Evolutionary conservation across 2,329 filamentous ascomycete species (phyloP).

Genomic region (Diplocarpon rosae): DNA sequence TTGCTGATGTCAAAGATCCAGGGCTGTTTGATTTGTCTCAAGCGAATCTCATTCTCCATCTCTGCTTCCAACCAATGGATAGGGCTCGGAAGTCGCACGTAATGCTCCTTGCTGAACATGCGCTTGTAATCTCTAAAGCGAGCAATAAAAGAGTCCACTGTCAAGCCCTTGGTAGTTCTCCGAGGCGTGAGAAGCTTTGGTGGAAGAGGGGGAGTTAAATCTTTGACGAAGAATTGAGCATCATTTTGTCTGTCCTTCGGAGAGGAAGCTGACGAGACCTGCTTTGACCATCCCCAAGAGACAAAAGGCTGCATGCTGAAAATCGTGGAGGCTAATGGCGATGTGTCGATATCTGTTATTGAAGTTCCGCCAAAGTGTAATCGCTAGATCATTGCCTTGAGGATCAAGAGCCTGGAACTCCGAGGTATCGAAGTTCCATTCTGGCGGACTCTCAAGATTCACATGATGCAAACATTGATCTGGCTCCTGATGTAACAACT

Average conservation of each 20-base stretch:
- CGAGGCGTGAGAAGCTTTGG: background rate
- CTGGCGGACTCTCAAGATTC: background rate
- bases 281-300: constrained; percentile 4
- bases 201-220: background rate
- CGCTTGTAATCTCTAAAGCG: constrained; percentile 4
- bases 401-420: background rate
- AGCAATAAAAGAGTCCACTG: constrained; percentile 10
- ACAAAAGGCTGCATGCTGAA: constrained; percentile 8
- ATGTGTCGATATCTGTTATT: background rate
- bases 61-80: constrained; percentile 9
- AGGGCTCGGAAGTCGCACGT: constrained; percentile 6
- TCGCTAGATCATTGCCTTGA: background rate
- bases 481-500: no score
- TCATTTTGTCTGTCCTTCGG: constrained; percentile 3
- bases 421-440: background rate
- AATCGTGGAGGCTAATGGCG: background rate
- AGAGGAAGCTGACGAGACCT: constrained; percentile 5
- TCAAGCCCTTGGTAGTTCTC: constrained; percentile 6
- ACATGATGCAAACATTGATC: background rate
- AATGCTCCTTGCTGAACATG: background rate
- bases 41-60: constrained; percentile 2
- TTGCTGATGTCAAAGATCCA: background rate
- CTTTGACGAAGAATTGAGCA: background rate
- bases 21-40: background rate
- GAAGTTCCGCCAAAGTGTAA: background rate